Base-by-base conservation (phyloP, 2,329 filamentous ascomycete genomes). In the Calonectria hawksworthii region DNA sequence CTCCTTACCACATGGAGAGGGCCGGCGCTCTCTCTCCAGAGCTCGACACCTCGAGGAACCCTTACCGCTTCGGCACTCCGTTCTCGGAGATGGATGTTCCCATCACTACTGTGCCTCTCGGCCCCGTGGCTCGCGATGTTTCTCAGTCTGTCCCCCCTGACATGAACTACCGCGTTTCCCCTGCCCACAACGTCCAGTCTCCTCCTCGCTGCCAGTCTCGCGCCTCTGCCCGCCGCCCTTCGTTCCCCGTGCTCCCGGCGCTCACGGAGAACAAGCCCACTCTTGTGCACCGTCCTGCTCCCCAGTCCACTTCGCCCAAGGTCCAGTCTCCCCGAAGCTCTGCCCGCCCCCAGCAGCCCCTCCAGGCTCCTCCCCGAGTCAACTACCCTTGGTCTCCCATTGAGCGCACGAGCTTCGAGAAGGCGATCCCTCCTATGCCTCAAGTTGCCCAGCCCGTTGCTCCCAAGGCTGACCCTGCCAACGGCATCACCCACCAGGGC, bases 61-160 rank as follows among this genome's bases (percentile, higher is more conserved):
- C 93, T 52, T 96, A 96, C 86, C 92, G 94, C 70, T 93, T 95
- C 77, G 93, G 92, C n/a, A 98, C 95, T 0, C 96, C 96, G 21
- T 94, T 96, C 83, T 98, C 96, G 2, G 96, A 98, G 82, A 93
- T 96, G 89, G 96, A 98, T 83, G 92, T 96, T 16, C 96, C 96
- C 0, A 86, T 98, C 74, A 97, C 95, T 0, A 90, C 93, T 3
- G 88, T 96, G 54, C 91, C 92, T 1, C 80, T 92, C 21, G 94
- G 93, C 0, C 94, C 94, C 9, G 89, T 98, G 38, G 90, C 93
- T 56, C 94, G 96, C 66, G 94, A 97, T 81, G 88, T 90, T 61
- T 98, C 95, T 32, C 95, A 98, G 84, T 98, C 96, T 7, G 96
- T 98, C 0, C 96, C 96, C 54, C 96, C 96, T 9, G 93, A 98